A percentile compares a stretch with the other conserved stretches of the same genome.
phyloP scores from a whole-genome alignment of 345 rosid genomes.

The Hibiscus trionum region DNA sequence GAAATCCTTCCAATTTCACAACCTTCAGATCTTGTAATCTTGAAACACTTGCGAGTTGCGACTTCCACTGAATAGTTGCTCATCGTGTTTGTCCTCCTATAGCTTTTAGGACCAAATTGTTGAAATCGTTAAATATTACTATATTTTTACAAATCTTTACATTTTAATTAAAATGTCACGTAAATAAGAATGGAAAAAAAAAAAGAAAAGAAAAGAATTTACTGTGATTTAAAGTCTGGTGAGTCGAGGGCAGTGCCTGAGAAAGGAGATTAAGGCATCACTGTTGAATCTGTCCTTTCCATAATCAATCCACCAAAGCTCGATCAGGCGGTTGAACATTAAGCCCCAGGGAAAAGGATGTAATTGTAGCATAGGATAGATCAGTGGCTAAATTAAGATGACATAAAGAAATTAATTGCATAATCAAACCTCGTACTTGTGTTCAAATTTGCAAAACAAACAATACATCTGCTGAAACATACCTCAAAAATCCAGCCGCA shows the following conservation, averaged over 20 bases:
- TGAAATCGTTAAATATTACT: neutral
- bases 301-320: constrained; percentile 56
- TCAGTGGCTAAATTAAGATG: constrained; percentile 28
- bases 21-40: neutral
- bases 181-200: too few species aligned
- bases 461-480: neutral
- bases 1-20: constrained; percentile 9
- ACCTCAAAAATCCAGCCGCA: constrained; percentile 62
- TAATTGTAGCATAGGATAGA: constrained; percentile 34
- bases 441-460: neutral
- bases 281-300: constrained; percentile 28
- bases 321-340: constrained; percentile 43
- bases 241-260: neutral
- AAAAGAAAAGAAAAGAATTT: neutral
- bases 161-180: too few species aligned
- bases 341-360: constrained; percentile 26
- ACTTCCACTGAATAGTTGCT: neutral
- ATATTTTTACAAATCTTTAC: too few species aligned
- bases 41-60: neutral
- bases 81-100: neutral
- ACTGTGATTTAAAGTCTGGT: neutral
- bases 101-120: neutral
- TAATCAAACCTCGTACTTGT: too few species aligned
- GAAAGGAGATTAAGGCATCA: constrained; percentile 14
- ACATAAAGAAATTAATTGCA: too few species aligned